These are phyloP conservation scores for Mrakia gelida DNA, from an alignment of 768 basidiomycete genomes.

Conservation along the genomic window DNA sequence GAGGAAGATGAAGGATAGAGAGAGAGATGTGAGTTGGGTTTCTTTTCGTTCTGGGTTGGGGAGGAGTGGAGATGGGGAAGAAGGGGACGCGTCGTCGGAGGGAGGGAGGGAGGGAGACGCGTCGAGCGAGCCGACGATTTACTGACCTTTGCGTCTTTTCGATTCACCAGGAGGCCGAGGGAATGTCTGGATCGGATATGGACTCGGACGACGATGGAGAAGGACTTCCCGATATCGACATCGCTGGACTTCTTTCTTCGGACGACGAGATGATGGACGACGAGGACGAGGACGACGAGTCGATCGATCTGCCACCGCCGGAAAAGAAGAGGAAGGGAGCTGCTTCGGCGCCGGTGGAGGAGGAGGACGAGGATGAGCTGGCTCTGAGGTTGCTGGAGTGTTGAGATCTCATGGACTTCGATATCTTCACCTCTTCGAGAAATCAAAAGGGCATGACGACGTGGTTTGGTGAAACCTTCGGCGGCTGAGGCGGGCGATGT, in stretches of 20 bases:
- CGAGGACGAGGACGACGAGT: conserved; percentile 55
- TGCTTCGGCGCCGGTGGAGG: conserved; percentile 34
- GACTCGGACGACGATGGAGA: conserved; percentile 42
- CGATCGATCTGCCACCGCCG: conserved; percentile 44
- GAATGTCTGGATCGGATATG: conserved; percentile 34
- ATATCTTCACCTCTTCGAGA: neutral
- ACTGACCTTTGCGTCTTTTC: conserved; percentile 30
- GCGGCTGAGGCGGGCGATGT: too few relatives aligned
- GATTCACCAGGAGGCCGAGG: conserved; percentile 26
- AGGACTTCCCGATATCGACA: conserved; percentile 40
- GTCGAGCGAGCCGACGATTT: neutral
- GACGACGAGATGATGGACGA: conserved; percentile 54
- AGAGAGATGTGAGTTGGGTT: conserved; percentile 50
- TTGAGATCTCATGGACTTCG: neutral
- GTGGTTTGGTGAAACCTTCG: too few relatives aligned
- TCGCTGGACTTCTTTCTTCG: conserved; percentile 26
- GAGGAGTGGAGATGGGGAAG: neutral
- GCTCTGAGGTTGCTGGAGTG: conserved; percentile 53
- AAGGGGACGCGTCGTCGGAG: neutral
- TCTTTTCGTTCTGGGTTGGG: conserved; percentile 18
- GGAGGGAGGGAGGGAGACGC: neutral
- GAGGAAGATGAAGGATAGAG: conserved; percentile 78
- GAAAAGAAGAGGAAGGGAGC: conserved; percentile 44
- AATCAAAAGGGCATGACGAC: too few relatives aligned
- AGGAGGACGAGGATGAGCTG: conserved; percentile 61